Evolutionary conservation across 305 asterid species (phyloP), one percentile per base, ranked within the genome.

Genomic region (Striga hermonthica): DNA sequence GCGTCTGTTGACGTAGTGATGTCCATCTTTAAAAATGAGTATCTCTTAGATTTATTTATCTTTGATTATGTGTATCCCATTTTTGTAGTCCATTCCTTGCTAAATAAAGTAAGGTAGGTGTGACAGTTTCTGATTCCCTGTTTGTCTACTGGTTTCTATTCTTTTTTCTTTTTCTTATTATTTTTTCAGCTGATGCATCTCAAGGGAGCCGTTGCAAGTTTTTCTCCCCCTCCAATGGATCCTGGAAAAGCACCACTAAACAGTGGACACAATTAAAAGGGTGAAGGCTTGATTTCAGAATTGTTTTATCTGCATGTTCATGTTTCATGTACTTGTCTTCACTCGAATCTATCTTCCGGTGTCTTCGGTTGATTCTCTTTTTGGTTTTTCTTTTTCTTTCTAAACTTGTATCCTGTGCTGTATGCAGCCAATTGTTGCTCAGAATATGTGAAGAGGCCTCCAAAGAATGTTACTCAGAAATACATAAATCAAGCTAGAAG

Each of bases 401-500:
- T n/a, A 12, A 12, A 48, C 6, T 13, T 5, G 6, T 48, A 9
- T 48, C 1, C 4, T 64, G 69, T 67, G 38, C 44, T 57, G 67
- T 74, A 59, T 74, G 70, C 93, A 86, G 96, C 96, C 58, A 96
- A 89, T 78, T 91, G 98, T 48, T 80, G 79, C 77, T 92, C 98
- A 22, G 79, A 89, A 44, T 92, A 92, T 71, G 66, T 89, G 44
- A 89, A 80, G 75, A 95, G 96, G 49, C 84, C 87, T 63, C 98
- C 98, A 6, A 80, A 83, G 89, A 79, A 68, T 84, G 96, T n/a
- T n/a, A n/a, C 89, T 44, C 87, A 72, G 76, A 80, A 37, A 55
- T 87, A 76, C 39, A 97, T 96, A 72, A 87, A 89, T 70, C 98
- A 92, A 89, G 93, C 87, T 66, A 81, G 97, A 80, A 92, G 89